phyloP scores from a whole-genome alignment of 2,329 filamentous ascomycete genomes.

The Xylariaceae sp. region DNA sequence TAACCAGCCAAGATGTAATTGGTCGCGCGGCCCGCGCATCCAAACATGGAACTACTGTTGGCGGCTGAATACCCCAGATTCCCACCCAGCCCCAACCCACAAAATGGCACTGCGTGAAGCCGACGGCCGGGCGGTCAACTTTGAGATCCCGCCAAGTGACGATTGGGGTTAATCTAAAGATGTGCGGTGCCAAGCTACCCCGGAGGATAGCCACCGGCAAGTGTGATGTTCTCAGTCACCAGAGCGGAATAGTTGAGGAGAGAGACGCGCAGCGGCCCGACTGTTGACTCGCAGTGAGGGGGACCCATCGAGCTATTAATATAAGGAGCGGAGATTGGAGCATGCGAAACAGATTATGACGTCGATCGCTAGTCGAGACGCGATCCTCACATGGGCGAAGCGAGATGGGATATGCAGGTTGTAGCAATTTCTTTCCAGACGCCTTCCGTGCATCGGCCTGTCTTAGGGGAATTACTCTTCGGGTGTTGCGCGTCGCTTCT shows the following conservation, averaged over 20 bases:
- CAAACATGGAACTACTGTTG: slow-evolving; percentile 20
- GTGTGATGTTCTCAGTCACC: background rate
- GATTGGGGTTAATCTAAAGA: slow-evolving; percentile 12
- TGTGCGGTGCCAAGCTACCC: slow-evolving; percentile 5
- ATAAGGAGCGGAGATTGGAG: no score
- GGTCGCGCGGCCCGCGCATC: slow-evolving; percentile 15
- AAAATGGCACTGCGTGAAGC: slow-evolving; percentile 9
- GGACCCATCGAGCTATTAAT: no score
- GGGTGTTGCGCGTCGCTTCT: no score
- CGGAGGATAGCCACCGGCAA: slow-evolving; percentile 14
- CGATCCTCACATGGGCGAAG: no score
- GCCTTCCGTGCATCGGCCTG: no score
- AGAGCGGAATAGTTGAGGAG: background rate
- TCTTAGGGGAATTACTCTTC: no score
- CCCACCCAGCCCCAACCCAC: slow-evolving; percentile 18
- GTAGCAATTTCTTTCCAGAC: no score
- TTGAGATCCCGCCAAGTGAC: slow-evolving; percentile 8
- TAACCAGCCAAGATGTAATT: slow-evolving; percentile 21
- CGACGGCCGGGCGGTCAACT: background rate
- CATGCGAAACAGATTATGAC: no score
- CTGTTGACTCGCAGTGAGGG: background rate
- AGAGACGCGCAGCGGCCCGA: slow-evolving; percentile 8
- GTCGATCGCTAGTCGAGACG: no score
- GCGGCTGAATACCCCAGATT: slow-evolving; percentile 25
- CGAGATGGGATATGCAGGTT: no score